phyloP scores from a whole-genome alignment of 371 early-diverging fungal species.

The Synchytrium microbalum region DNA sequence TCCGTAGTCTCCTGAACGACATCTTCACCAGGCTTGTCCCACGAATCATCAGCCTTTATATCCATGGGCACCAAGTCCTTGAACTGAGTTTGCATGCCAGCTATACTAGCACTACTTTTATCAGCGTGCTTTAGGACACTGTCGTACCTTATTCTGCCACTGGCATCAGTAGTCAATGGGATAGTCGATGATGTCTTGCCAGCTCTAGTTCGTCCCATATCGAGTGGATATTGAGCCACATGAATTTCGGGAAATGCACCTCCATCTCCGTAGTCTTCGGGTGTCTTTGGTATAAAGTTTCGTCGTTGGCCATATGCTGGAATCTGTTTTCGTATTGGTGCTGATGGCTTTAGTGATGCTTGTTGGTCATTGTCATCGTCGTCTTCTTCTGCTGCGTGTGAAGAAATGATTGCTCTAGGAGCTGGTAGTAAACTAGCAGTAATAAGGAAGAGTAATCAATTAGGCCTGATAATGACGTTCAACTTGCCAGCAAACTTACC shows the following conservation, averaged over 20 bases:
- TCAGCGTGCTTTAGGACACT: slow-evolving; percentile 69
- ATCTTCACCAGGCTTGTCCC: slow-evolving; percentile 73
- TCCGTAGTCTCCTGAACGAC: slow-evolving; percentile 75
- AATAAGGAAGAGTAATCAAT: background rate
- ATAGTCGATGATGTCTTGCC: slow-evolving; percentile 40
- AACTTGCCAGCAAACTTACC: background rate
- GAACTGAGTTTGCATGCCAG: slow-evolving; percentile 56
- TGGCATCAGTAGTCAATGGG: slow-evolving; percentile 79
- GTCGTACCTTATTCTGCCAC: slow-evolving; percentile 86
- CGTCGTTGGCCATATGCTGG: slow-evolving; percentile 2
- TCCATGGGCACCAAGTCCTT: slow-evolving; percentile 79
- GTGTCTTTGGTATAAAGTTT: background rate
- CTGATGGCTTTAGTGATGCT: background rate
- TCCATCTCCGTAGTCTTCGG: slow-evolving; percentile 87
- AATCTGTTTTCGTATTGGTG: background rate
- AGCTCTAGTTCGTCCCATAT: slow-evolving; percentile 74
- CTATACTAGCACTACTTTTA: slow-evolving; percentile 50
- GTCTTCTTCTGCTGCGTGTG: background rate
- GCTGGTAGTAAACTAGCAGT: background rate
- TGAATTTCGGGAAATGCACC: slow-evolving; percentile 94
- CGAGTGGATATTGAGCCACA: slow-evolving; percentile 82
- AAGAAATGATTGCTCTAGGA: background rate
- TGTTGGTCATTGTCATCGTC: background rate
- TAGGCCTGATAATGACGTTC: background rate
- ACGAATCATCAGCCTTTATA: slow-evolving; percentile 45